A percentile compares a stretch with the other conserved stretches of the same genome.
Evolutionary conservation across 805 yeast genomes (phyloP).

Genomic region (Candida krabiensis): DNA sequence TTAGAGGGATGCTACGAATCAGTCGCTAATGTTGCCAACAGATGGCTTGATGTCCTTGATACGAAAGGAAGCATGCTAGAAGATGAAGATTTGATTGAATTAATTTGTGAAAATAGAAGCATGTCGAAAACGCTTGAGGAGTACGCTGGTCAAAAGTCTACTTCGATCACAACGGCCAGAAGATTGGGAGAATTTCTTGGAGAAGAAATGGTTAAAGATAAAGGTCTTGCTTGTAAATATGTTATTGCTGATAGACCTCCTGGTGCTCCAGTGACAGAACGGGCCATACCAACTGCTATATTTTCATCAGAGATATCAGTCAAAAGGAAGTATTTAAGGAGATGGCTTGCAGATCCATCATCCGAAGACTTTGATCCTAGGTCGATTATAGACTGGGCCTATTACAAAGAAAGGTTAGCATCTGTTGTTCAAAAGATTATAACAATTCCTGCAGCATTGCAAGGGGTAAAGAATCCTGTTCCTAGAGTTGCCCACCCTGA

Average conservation of each 20-base stretch:
- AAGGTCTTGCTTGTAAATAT: constrained; percentile 93
- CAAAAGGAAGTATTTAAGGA: constrained; percentile 70
- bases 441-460: constrained; percentile 96
- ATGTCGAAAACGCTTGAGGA: constrained; percentile 92
- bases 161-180: constrained; percentile 93
- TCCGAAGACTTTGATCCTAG: constrained; percentile 84
- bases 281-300: constrained; percentile 96
- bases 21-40: constrained; percentile 89
- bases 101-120: constrained; percentile 93
- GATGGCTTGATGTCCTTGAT: constrained; percentile 94
- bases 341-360: constrained; percentile 83
- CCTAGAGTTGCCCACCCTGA: constrained; percentile 93
- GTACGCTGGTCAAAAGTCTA: constrained; percentile 87
- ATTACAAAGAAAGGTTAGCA: constrained; percentile 85
- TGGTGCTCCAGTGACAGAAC: constrained; percentile 88
- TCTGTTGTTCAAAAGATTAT: constrained; percentile 93
- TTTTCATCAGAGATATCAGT: constrained; percentile 78
- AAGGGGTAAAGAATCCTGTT: constrained; percentile 84
- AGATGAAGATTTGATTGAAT: constrained; percentile 89
- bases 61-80: constrained; percentile 83
- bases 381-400: constrained; percentile 87
- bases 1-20: constrained; percentile 80
- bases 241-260: constrained; percentile 82
- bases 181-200: constrained; percentile 94
- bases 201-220: constrained; percentile 93